Conservation (phyloP, 2,329 filamentous ascomycete genomes). For the Erysiphe neolycopersici region DNA sequence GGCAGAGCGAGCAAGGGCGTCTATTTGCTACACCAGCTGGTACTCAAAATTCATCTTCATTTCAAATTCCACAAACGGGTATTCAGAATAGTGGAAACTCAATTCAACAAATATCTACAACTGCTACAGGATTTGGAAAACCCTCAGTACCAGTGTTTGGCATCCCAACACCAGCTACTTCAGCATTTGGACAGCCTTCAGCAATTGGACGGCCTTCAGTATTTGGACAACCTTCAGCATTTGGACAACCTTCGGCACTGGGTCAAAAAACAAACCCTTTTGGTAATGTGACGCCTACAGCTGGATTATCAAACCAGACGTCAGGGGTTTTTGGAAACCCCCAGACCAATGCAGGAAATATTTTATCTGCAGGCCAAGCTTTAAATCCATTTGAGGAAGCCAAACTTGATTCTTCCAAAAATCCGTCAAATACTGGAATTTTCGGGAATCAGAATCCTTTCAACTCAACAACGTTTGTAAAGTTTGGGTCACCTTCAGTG, state of each 20-base stretch:
- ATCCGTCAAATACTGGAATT: no score
- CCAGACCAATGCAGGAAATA: no score
- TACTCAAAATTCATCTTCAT: neutral
- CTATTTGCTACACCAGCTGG: neutral
- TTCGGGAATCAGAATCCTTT: no score
- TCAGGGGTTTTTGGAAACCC: neutral
- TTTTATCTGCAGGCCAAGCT: no score
- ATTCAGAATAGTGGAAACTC: neutral
- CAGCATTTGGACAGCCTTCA: slow-evolving; percentile 2
- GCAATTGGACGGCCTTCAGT: no score
- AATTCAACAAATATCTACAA: neutral
- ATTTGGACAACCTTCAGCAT: neutral
- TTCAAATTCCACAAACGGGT: neutral
- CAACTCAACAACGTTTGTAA: no score
- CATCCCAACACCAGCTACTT: slow-evolving; percentile 1
- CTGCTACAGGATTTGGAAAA: neutral
- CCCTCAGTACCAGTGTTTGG: slow-evolving; percentile 10
- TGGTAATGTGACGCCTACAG: slow-evolving; percentile 13
- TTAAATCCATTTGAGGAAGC: no score
- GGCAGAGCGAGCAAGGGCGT: slow-evolving; percentile 16
- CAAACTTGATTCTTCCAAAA: no score
- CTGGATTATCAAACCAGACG: slow-evolving; percentile 9
- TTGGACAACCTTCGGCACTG: slow-evolving; percentile 1
- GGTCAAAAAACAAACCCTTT: slow-evolving; percentile 18
- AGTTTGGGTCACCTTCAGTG: no score